Conservation (phyloP, 2,329 filamentous ascomycete genomes). For the Pseudocercospora fuligena region DNA sequence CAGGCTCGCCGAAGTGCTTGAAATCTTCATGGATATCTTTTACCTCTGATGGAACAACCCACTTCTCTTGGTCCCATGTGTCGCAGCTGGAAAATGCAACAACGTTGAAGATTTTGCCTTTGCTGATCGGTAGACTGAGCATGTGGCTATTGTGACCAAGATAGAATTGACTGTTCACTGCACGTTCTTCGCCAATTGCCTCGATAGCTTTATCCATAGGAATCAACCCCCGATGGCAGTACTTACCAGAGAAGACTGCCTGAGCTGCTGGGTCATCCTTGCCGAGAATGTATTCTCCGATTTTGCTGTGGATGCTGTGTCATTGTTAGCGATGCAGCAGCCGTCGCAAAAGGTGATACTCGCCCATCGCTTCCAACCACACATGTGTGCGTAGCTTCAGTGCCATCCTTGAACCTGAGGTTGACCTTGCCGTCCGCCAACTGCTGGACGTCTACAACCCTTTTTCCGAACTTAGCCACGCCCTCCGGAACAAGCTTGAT, state of each 20-base stretch:
- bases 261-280: slow-evolving; percentile 48
- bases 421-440: slow-evolving; percentile 34
- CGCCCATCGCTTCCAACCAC: slow-evolving; percentile 39
- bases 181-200: slow-evolving; percentile 55
- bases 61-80: slow-evolving; percentile 31
- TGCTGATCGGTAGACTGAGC: slow-evolving; percentile 58
- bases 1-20: slow-evolving; percentile 21
- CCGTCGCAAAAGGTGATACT: neutral
- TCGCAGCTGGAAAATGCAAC: slow-evolving; percentile 26
- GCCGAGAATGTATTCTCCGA: slow-evolving; percentile 20
- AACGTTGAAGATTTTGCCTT: slow-evolving; percentile 28
- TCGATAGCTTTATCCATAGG: slow-evolving; percentile 58
- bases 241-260: slow-evolving; percentile 60
- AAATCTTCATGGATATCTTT: slow-evolving; percentile 14
- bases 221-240: slow-evolving; percentile 65
- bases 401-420: slow-evolving; percentile 41
- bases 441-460: slow-evolving; percentile 45
- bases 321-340: neutral
- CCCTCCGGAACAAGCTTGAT: slow-evolving; percentile 53
- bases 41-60: neutral
- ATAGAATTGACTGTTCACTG: slow-evolving; percentile 51
- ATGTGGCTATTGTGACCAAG: slow-evolving; percentile 53
- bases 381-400: slow-evolving; percentile 33
- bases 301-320: slow-evolving; percentile 37
- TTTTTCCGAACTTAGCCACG: slow-evolving; percentile 44